Percentiles rank a stretch among this genome's conserved stretches.
Conservation (phyloP, 345 rosid genomes). For the Pistacia integerrima region DNA sequence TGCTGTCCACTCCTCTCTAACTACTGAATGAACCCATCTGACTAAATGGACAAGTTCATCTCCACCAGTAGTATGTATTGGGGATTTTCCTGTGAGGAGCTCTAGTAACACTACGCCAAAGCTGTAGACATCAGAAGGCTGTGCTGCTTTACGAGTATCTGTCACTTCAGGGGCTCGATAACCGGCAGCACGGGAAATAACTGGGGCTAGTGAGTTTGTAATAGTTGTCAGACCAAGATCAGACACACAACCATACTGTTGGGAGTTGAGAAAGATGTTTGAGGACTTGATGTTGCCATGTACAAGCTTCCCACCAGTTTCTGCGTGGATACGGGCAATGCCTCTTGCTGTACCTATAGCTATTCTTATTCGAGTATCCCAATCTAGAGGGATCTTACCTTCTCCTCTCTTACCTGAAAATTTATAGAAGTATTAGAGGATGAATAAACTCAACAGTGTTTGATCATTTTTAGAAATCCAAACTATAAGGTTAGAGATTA, state of each 20-base stretch:
- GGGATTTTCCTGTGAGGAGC: slow-evolving; percentile 90
- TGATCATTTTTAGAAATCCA: slow-evolving; percentile 9
- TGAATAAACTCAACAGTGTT: neutral
- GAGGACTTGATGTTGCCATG: slow-evolving; percentile 96
- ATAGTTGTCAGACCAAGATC: slow-evolving; percentile 80
- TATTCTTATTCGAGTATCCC: slow-evolving; percentile 82
- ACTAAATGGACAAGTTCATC: slow-evolving; percentile 94
- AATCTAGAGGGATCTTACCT: slow-evolving; percentile 62
- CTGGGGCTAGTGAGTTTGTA: slow-evolving; percentile 75
- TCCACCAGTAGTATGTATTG: slow-evolving; percentile 75
- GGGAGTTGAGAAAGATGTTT: slow-evolving; percentile 78
- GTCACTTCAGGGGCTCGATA: slow-evolving; percentile 93
- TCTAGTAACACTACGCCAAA: slow-evolving; percentile 94
- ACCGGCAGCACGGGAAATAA: slow-evolving; percentile 89
- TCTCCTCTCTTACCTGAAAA: slow-evolving; percentile 70
- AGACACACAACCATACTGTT: slow-evolving; percentile 68
- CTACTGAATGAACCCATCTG: slow-evolving; percentile 97
- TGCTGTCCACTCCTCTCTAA: slow-evolving; percentile 98
- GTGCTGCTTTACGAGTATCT: slow-evolving; percentile 90
- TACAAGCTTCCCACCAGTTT: slow-evolving; percentile 69
- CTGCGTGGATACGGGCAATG: slow-evolving; percentile 66
- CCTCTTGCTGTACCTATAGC: slow-evolving; percentile 94
- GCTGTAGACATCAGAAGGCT: slow-evolving; percentile 88
- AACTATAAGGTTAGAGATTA: neutral
- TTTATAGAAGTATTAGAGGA: slow-evolving; percentile 5